Percentiles rank a stretch among this genome's conserved stretches.
phyloP scores from a whole-genome alignment of 176 grass and related monocot species.

The Olyra latifolia region DNA sequence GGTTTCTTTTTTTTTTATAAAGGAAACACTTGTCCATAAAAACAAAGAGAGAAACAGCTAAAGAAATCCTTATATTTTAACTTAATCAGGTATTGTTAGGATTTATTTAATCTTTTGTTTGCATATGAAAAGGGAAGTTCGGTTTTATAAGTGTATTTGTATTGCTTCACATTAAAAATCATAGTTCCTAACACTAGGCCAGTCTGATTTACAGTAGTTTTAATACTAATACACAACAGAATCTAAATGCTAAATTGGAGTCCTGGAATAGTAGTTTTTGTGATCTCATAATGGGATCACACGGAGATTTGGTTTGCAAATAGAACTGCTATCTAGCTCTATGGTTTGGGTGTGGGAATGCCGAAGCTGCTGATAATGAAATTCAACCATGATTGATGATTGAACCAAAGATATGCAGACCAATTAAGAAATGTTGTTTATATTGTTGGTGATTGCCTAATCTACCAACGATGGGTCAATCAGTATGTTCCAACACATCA shows the following conservation, averaged over 20 bases:
- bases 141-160: neutral
- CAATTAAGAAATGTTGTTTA: slow-evolving; percentile 5
- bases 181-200: neutral
- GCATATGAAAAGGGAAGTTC: neutral
- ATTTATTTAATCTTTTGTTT: neutral
- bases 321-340: neutral
- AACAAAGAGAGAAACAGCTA: neutral
- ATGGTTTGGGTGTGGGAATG: slow-evolving; percentile 2
- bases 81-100: neutral
- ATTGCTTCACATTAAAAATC: neutral
- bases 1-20: neutral
- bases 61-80: neutral
- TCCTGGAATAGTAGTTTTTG: neutral
- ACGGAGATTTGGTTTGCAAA: neutral
- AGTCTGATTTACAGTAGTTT: neutral
- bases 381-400: neutral
- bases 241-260: neutral
- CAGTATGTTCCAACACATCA: slow-evolving; percentile 3
- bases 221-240: neutral
- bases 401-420: neutral
- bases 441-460: neutral
- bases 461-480: neutral
- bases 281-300: neutral
- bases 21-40: neutral
- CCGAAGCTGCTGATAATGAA: neutral